These are phyloP conservation scores for Elymus sibiricus DNA, from an alignment of 176 grass and related monocot genomes.

Conservation along the genomic window DNA sequence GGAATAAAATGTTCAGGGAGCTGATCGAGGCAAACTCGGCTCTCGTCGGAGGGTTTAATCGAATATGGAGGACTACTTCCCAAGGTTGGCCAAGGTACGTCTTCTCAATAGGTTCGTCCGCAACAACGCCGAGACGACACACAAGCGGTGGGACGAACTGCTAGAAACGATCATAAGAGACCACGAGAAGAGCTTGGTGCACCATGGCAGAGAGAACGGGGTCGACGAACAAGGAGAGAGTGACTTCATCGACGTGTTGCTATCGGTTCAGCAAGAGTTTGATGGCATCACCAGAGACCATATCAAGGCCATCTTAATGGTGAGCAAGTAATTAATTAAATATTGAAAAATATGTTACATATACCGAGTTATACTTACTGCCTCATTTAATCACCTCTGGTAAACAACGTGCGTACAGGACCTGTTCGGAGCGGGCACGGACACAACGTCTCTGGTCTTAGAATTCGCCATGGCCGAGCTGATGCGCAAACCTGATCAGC, in stretches of 20 bases:
- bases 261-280: neutral
- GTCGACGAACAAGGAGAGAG: neutral
- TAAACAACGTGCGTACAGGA: neutral
- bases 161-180: neutral
- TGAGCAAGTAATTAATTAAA: neutral
- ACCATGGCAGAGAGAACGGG: no score
- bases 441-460: neutral
- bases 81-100: neutral
- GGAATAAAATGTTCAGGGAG: constrained; percentile 10
- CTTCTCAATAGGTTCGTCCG: neutral
- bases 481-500: neutral
- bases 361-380: neutral
- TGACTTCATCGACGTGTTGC: neutral
- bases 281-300: constrained; percentile 2
- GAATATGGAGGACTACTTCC: constrained; percentile 1
- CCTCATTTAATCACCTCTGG: neutral
- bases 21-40: neutral
- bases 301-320: constrained; percentile 12
- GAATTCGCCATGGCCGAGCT: constrained; percentile 8
- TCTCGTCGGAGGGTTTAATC: neutral
- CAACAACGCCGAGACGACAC: neutral
- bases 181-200: neutral
- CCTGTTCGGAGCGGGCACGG: neutral
- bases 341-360: neutral
- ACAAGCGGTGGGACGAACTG: neutral